Base-by-base conservation (phyloP, 1,284 basidiomycete genomes). In the Bjerkandera adusta region DNA sequence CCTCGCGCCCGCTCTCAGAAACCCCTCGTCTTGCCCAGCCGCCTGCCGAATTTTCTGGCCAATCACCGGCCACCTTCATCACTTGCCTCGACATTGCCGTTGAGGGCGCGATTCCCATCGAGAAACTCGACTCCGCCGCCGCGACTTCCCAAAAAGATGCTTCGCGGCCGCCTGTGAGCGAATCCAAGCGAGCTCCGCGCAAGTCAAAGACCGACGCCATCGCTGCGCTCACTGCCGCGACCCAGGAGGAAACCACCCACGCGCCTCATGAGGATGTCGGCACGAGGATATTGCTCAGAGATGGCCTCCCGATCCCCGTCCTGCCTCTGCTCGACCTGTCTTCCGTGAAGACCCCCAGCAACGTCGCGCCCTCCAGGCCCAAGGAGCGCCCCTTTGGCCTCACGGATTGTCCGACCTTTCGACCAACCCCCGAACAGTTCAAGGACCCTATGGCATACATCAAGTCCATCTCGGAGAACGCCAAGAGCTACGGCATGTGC, bases 391-490 rank as follows among this genome's bases (percentile, higher is more conserved):
- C 88, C 13, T 98, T 98, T 68, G 92, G 81, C 5, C 76, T 99
- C 41, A 76, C 87, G 52, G 91, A 98, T 61, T 97, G 93, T 59
- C 97, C 93, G 3, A 83, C 82, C 45, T 99, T 86, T 65, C 87
- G 86, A 64, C 97, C 97, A 11, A 90, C 89, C 1, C 65, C 69
- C 12, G 93, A 96, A 54, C 89, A 99, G 68, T 99, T 96, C 68
- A 81, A 79, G 57, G 92, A 98, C 70, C 94, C 96, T n/a, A 89
- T 98, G 84, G 79, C 81, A 43, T 99, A 97, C 71, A 92, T 99
- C 65, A 83, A 83, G 59, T 85, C 83, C 47, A 90, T 97, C 58
- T 81, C 89, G 6, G 77, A 85, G 42, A 71, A 79, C 29, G 94
- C 89, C 0, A 81, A 76, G 59, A 70, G 79, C 38, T 93, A 83